Percentiles rank a stretch among this genome's conserved stretches.
phyloP scores from a whole-genome alignment of 768 basidiomycete genomes.

The Lentinus brumalis region DNA sequence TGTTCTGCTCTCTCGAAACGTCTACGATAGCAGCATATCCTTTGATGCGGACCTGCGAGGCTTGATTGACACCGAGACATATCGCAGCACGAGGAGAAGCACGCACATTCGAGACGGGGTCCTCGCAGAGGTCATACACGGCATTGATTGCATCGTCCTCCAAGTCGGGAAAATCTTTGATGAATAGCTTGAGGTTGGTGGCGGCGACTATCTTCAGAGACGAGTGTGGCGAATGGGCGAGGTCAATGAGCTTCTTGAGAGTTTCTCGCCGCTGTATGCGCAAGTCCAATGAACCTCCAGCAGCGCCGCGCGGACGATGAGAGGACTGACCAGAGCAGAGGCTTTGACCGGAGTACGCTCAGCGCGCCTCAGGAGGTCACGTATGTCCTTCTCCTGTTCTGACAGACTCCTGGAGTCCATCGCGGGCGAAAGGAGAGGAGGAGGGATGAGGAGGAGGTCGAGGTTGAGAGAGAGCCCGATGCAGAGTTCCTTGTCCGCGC shows the following conservation, averaged over 20 bases:
- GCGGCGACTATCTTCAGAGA: constrained; percentile 60
- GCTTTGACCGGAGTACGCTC: constrained; percentile 40
- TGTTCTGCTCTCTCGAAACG: constrained; percentile 49
- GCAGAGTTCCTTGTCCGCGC: background rate
- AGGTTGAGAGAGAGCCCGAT: background rate
- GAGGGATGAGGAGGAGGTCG: background rate
- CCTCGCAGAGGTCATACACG: constrained; percentile 79
- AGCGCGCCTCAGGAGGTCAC: constrained; percentile 47
- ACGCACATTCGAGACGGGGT: constrained; percentile 54
- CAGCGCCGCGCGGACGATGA: constrained; percentile 5
- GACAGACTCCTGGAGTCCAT: constrained; percentile 31
- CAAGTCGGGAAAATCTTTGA: constrained; percentile 69
- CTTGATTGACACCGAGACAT: background rate
- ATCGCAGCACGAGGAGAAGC: constrained; percentile 2
- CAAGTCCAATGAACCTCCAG: background rate
- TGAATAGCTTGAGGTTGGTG: constrained; percentile 54
- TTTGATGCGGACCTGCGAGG: constrained; percentile 60
- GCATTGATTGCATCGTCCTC: constrained; percentile 76
- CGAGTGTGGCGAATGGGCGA: constrained; percentile 50
- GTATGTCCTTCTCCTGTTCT: constrained; percentile 42
- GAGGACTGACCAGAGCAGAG: constrained; percentile 39
- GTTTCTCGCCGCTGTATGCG: constrained; percentile 49
- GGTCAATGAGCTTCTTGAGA: constrained; percentile 54
- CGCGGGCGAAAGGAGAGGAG: background rate
- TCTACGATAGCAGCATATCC: constrained; percentile 65